Base-by-base conservation (phyloP, 2,329 filamentous ascomycete species). In the Phaeosphaeriaceae sp. region DNA sequence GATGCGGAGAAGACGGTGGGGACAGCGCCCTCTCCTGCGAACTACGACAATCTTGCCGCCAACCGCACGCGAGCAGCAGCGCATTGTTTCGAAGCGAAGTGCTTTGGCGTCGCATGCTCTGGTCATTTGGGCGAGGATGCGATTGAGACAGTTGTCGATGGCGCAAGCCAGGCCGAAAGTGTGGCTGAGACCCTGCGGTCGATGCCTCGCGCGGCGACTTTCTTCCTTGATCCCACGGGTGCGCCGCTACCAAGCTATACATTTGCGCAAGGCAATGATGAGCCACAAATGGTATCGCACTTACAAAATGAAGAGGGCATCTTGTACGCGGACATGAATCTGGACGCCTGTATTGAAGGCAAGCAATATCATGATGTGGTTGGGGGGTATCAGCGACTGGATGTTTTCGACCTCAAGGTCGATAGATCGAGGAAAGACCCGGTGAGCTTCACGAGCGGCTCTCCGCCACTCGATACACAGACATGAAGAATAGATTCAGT, bases 291-390 rank as follows among this genome's bases (percentile, higher is more conserved):
- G 7, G 73, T 36, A 15, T 76, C 82, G 0, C 76, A 76, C 7
- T 51, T 86, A 15, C 81, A 84, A 25, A 61, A 72, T 0, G 71
- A 79, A 13, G 83, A 86, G 59, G 83, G 76, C 0, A 80, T 86
- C 7, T 48, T 84, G 7, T 86, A 86, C 63, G 82, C 82, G 0
- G 83, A 86, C 56, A 56, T 86, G 57, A 74, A 85, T 63, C 57
- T 86, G 4, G 74, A 76, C 0, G 76, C 80, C 3, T 85, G 82
- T 41, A 72, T 87, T 0, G 84, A 86, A 61, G 81, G 81, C 0
- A 87, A 87, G 62, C 84, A 86, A 66, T 86, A 83, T 58, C 84
- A 86, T 57, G 85, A 86, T 68, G 78, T 85, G 2, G 82, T 83
- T 1, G 84, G 84, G 0, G 83, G 83, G 0, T 86, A 86, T 69